A percentile compares a stretch with the other conserved stretches of the same genome.
Evolutionary conservation across 768 basidiomycete species (phyloP).

Genomic region (Leccinellum luteum): DNA sequence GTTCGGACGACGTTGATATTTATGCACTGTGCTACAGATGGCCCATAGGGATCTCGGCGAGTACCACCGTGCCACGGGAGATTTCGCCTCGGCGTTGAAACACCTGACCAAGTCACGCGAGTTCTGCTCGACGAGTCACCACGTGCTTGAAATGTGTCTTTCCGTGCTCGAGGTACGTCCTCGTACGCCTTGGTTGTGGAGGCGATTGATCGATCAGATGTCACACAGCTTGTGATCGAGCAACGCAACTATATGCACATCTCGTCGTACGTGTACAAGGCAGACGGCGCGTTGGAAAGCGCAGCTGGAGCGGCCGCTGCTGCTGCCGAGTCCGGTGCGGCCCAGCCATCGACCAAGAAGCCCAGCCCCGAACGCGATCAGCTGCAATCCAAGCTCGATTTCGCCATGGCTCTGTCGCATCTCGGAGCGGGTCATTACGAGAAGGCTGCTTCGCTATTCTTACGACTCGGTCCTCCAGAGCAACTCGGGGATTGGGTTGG

Average conservation of each 20-base stretch:
- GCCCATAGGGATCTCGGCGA: conserved; percentile 85
- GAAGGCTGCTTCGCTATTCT: conserved; percentile 73
- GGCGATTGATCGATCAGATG: background rate
- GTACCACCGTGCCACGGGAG: conserved; percentile 71
- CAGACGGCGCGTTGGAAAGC: conserved; percentile 86
- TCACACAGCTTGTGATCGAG: conserved; percentile 71
- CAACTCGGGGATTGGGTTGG: conserved; percentile 78
- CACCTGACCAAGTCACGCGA: conserved; percentile 91
- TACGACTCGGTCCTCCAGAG: conserved; percentile 62
- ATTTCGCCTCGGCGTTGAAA: conserved; percentile 67
- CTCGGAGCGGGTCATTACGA: conserved; percentile 73
- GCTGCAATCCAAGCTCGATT: conserved; percentile 75
- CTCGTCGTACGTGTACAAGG: conserved; percentile 92
- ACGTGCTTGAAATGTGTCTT: conserved; percentile 92
- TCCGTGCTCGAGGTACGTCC: conserved; percentile 71
- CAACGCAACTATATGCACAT: conserved; percentile 85
- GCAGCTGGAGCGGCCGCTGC: conserved; percentile 36
- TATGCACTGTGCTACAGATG: conserved; percentile 79
- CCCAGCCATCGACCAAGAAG: conserved; percentile 38
- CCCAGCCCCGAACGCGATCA: conserved; percentile 56
- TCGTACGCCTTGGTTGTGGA: conserved; percentile 32
- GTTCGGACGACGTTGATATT: background rate
- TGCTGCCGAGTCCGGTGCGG: conserved; percentile 20
- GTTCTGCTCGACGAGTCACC: conserved; percentile 86
- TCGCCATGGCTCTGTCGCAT: conserved; percentile 75